Conservation (phyloP, 148 eudicot species). For the Silene uniflora region DNA sequence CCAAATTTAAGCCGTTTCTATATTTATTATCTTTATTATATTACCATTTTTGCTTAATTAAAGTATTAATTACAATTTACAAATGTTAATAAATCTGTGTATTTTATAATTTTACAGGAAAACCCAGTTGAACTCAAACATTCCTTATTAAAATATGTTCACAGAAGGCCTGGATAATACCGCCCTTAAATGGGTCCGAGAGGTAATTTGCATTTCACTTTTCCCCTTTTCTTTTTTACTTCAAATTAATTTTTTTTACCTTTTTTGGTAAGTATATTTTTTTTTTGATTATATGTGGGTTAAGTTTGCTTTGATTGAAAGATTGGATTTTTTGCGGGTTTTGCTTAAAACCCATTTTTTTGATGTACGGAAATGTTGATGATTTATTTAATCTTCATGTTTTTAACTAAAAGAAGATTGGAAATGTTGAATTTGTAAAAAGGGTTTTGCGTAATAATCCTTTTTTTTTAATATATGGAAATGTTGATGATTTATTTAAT, state of each 20-base stretch:
- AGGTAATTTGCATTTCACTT: slow-evolving; percentile 33
- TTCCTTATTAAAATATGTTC: slow-evolving; percentile 37
- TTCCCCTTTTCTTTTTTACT: neutral
- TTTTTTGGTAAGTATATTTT: neutral
- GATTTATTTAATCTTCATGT: no score
- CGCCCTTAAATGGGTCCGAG: slow-evolving; percentile 65
- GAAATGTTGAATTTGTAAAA: no score
- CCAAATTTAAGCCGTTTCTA: neutral
- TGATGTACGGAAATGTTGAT: neutral
- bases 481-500: neutral
- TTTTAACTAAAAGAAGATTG: no score
- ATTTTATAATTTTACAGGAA: slow-evolving; percentile 15
- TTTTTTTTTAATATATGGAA: neutral
- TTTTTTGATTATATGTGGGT: slow-evolving; percentile 2
- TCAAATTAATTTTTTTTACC: neutral
- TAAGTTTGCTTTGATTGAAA: neutral
- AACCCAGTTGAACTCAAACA: slow-evolving; percentile 16
- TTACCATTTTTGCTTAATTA: neutral
- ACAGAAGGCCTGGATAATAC: slow-evolving; percentile 68
- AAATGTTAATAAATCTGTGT: slow-evolving; percentile 8
- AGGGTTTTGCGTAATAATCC: neutral
- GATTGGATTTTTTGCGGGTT: neutral
- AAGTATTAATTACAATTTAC: slow-evolving; percentile 12
- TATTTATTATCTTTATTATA: slow-evolving; percentile 1
- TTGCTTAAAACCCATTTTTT: neutral